Conservation (phyloP, 768 basidiomycete genomes). For the Boletus pseudo-olivaceus region DNA sequence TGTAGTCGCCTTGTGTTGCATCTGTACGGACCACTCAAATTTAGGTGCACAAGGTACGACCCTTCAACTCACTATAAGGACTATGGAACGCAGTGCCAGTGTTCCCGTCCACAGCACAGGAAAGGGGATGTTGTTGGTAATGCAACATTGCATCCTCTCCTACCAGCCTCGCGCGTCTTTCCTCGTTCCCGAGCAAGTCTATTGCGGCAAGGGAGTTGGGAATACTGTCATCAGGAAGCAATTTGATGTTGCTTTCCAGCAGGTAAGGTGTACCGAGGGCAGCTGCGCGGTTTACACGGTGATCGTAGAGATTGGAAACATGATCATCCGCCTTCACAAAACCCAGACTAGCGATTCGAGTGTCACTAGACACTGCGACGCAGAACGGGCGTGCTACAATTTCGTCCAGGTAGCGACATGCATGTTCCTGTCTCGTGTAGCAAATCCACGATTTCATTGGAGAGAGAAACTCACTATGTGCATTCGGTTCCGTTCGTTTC, state of each 20-base stretch:
- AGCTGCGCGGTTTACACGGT: constrained; percentile 31
- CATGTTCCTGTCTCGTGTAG: constrained; percentile 37
- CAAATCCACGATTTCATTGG: not conserved
- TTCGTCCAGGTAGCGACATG: constrained; percentile 42
- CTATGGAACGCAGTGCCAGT: constrained; percentile 49
- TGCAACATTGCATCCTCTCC: constrained; percentile 32
- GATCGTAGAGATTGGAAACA: not conserved
- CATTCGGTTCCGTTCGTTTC: constrained; percentile 51
- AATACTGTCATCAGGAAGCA: constrained; percentile 36
- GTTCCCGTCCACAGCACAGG: constrained; percentile 55
- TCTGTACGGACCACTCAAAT: constrained; percentile 15
- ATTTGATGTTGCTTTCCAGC: constrained; percentile 49
- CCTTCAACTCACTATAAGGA: constrained; percentile 37
- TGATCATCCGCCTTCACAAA: constrained; percentile 10
- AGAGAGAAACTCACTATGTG: constrained; percentile 49
- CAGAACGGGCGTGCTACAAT: constrained; percentile 15
- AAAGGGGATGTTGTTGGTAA: constrained; percentile 46
- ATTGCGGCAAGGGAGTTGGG: constrained; percentile 25
- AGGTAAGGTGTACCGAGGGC: constrained; percentile 45
- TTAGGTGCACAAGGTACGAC: constrained; percentile 5
- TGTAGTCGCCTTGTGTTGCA: constrained; percentile 34
- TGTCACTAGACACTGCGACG: not conserved
- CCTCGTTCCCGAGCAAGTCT: constrained; percentile 45
- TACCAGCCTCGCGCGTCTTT: constrained; percentile 31
- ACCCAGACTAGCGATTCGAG: not conserved